phyloP scores from a whole-genome alignment of 2,329 filamentous ascomycete genomes.

The Gliomastix tumulicola region DNA sequence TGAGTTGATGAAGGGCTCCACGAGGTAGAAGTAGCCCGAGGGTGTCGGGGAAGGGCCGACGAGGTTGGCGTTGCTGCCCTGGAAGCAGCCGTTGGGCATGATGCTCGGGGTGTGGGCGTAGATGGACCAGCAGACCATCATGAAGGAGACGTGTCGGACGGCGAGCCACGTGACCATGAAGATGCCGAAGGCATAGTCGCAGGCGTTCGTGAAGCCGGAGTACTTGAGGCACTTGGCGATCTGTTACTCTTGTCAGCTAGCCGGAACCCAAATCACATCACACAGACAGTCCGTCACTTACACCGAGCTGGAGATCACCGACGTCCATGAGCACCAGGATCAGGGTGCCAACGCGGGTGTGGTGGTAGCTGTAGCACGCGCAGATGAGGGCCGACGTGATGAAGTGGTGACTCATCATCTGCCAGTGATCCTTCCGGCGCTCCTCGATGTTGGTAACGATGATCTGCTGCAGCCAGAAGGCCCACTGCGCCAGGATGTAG shows the following conservation, averaged over 20 bases:
- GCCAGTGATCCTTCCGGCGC: conserved; percentile 86
- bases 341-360: conserved; percentile 80
- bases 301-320: conserved; percentile 80
- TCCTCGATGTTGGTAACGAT: conserved; percentile 93
- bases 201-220: conserved; percentile 64
- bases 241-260: conserved; percentile 43
- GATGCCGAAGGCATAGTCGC: conserved; percentile 76
- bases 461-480: conserved; percentile 92
- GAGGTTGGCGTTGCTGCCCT: conserved; percentile 46
- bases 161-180: conserved; percentile 84
- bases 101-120: conserved; percentile 56
- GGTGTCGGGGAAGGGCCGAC: conserved; percentile 45
- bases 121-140: conserved; percentile 75
- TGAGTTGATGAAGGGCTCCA: conserved; percentile 67
- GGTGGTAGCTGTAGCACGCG: conserved; percentile 78
- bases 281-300: conserved; percentile 46
- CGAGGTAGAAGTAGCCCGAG: conserved; percentile 51
- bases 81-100: conserved; percentile 67
- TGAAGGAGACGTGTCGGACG: conserved; percentile 75
- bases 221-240: conserved; percentile 93
- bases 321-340: conserved; percentile 92
- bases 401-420: conserved; percentile 94
- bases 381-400: conserved; percentile 78
- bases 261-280: neutral
- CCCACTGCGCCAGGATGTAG: conserved; percentile 85